Percentiles rank a stretch among this genome's conserved stretches.
Evolutionary conservation across 768 basidiomycete species (phyloP).

Genomic region (Serendipita sp.): DNA sequence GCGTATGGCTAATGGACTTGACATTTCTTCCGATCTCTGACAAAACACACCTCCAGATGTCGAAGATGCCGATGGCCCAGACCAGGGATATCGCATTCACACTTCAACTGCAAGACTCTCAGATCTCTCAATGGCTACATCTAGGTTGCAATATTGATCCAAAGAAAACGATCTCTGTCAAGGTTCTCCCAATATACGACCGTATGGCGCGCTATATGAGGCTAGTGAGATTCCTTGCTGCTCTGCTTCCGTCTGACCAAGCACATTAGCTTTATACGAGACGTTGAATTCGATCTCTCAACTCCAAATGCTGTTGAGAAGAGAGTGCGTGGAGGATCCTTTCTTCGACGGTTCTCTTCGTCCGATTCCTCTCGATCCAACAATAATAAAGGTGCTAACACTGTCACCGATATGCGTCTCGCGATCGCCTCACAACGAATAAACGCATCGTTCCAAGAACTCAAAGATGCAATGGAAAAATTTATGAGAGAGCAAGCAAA

Average conservation of each 20-base stretch:
- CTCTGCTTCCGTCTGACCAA: neutral
- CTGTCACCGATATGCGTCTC: neutral
- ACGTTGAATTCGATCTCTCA: neutral
- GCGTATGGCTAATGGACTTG: neutral
- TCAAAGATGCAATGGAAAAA: neutral
- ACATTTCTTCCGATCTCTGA: neutral
- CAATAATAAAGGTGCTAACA: neutral
- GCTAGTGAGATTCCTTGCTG: neutral
- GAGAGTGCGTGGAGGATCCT: neutral
- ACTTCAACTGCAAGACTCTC: neutral
- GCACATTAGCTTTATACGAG: neutral
- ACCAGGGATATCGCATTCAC: neutral
- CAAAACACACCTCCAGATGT: neutral
- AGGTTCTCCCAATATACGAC: neutral
- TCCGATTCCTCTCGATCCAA: neutral
- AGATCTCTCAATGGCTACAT: neutral
- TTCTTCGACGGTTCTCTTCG: neutral
- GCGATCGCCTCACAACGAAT: neutral
- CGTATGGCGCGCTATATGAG: neutral
- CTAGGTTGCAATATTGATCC: neutral
- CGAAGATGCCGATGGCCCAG: neutral
- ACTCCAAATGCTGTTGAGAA: neutral
- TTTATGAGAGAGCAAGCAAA: neutral
- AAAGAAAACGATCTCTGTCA: neutral
- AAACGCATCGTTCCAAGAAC: neutral